phyloP scores from a whole-genome alignment of 305 asterid species.

The Caryopteris hybrid region DNA sequence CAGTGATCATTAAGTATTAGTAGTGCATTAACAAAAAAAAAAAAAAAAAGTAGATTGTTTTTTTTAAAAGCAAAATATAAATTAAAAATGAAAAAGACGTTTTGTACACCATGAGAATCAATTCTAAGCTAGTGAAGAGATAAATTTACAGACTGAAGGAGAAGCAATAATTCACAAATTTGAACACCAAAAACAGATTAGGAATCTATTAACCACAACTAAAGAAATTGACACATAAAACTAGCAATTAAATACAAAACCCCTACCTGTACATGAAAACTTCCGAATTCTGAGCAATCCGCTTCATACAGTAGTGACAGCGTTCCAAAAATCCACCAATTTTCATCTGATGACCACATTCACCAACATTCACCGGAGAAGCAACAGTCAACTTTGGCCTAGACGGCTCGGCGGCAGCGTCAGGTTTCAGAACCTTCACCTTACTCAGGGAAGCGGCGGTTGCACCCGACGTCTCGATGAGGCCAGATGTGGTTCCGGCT shows the following conservation, averaged over 20 bases:
- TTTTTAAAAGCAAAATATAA: background rate
- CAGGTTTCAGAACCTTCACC: conserved; percentile 21
- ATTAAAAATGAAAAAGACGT: background rate
- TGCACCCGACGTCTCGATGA: background rate
- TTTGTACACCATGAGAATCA: too few species aligned
- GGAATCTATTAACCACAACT: background rate
- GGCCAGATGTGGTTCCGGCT: conserved; percentile 23
- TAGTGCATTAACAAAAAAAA: background rate
- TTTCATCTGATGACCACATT: conserved; percentile 5
- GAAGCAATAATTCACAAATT: background rate
- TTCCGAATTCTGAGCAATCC: conserved; percentile 31
- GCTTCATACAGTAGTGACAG: conserved; percentile 44
- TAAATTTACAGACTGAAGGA: background rate
- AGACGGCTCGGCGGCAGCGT: conserved; percentile 18
- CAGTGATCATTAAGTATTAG: too few species aligned
- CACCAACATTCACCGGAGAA: conserved; percentile 18
- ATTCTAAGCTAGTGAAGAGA: background rate
- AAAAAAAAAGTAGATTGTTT: background rate
- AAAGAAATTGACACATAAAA: background rate
- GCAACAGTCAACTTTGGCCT: conserved; percentile 19
- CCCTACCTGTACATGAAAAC: conserved; percentile 58
- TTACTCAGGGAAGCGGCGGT: background rate
- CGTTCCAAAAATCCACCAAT: conserved; percentile 40
- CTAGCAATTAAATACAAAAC: background rate
- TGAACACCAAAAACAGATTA: background rate